Evolutionary conservation across 352 stramenopile species (phyloP).

Genomic region (Phytophthora sp.): DNA sequence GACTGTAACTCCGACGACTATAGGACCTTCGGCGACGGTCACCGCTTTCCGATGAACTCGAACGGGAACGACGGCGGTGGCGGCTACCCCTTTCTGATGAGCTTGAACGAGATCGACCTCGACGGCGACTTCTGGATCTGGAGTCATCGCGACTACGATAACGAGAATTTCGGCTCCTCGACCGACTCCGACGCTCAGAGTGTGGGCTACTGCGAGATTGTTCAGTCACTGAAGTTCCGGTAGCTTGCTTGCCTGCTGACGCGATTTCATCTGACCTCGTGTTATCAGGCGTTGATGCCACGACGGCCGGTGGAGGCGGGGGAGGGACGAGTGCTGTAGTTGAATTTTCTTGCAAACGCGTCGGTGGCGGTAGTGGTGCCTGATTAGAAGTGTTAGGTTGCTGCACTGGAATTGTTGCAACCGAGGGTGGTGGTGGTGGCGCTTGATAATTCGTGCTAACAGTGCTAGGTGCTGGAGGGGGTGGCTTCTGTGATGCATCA

Average conservation of each 20-base stretch:
- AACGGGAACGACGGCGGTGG: constrained; percentile 13
- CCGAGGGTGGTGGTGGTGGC: neutral
- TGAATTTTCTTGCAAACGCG: constrained; percentile 1
- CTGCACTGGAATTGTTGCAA: neutral
- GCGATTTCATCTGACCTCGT: neutral
- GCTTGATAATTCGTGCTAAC: neutral
- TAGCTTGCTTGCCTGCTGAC: neutral
- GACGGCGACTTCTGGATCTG: constrained; percentile 18
- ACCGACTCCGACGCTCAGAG: constrained; percentile 16
- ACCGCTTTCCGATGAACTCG: constrained; percentile 4
- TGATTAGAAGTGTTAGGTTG: neutral
- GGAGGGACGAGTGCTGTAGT: constrained; percentile 7
- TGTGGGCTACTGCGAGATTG: neutral
- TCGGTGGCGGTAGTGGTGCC: neutral
- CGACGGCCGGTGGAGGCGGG: constrained; percentile 3
- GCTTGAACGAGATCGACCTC: constrained; percentile 26
- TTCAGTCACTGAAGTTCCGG: neutral
- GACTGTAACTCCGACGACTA: constrained; percentile 23
- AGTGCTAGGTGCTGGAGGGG: neutral
- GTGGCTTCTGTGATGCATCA: constrained; percentile 2
- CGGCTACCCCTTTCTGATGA: constrained; percentile 20
- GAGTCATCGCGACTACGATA: constrained; percentile 27
- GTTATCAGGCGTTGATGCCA: neutral
- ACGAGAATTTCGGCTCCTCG: constrained; percentile 23
- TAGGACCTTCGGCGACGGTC: too few species aligned